Conservation (phyloP, 805 yeast genomes). For the Starmerella stigmatis region DNA sequence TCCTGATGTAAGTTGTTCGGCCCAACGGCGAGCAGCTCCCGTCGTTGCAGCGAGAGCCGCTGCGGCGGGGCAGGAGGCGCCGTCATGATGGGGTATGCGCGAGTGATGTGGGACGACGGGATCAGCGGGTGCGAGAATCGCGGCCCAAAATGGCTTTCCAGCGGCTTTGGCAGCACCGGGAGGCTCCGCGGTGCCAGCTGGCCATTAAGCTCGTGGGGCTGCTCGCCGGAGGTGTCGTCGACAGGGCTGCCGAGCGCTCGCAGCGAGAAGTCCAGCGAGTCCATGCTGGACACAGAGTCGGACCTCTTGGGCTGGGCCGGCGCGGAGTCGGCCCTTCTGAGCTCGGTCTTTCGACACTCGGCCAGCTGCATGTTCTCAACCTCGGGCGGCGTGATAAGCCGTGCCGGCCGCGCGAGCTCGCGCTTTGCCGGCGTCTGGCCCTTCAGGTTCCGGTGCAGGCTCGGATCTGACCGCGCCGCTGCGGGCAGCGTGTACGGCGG, state of each 20-base stretch:
- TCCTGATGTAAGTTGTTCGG: constrained; percentile 20
- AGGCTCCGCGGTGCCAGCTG: neutral
- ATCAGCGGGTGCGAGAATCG: constrained; percentile 22
- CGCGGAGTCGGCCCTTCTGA: neutral
- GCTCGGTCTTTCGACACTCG: neutral
- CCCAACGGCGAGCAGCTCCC: constrained; percentile 20
- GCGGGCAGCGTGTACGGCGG: too few species aligned
- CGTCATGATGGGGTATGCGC: neutral
- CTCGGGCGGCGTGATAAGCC: constrained; percentile 3
- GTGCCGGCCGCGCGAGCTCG: neutral
- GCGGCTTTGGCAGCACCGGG: neutral
- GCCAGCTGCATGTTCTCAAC: neutral
- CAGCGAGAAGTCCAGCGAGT: too few species aligned
- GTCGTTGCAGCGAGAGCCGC: constrained; percentile 9
- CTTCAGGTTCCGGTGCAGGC: too few species aligned
- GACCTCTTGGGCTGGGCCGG: too few species aligned
- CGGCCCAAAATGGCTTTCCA: constrained; percentile 10
- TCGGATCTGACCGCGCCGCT: too few species aligned
- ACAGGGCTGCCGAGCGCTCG: too few species aligned
- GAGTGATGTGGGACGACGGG: constrained; percentile 14
- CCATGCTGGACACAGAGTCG: too few species aligned
- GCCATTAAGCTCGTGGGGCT: too few species aligned
- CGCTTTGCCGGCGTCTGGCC: too few species aligned
- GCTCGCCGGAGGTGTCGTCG: too few species aligned
- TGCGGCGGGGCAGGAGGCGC: neutral